Evolutionary conservation across 345 rosid species (phyloP).

Genomic region (Eucalyptus virginea): DNA sequence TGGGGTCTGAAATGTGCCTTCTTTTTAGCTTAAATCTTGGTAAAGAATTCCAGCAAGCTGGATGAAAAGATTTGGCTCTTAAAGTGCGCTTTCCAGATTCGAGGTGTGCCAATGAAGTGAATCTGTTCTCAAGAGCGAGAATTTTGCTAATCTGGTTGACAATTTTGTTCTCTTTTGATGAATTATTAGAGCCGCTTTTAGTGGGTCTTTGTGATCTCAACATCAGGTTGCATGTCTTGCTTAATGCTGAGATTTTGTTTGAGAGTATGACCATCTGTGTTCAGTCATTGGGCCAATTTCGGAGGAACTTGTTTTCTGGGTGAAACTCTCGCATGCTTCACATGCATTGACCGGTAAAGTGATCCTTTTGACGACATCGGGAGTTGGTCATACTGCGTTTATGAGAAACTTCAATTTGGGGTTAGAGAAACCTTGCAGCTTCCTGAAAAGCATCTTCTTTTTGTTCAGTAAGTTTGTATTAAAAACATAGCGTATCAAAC

Average conservation of each 20-base stretch:
- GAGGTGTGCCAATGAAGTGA: background rate
- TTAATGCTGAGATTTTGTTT: background rate
- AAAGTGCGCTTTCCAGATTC: background rate
- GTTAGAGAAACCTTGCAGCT: background rate
- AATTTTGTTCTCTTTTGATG: background rate
- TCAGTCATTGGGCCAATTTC: background rate
- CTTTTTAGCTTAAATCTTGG: background rate
- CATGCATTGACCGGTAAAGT: background rate
- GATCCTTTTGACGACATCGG: background rate
- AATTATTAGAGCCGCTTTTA: background rate
- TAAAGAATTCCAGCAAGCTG: background rate
- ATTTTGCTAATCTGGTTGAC: background rate
- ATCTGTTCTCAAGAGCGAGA: background rate
- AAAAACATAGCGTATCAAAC: background rate
- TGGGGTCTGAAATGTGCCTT: background rate
- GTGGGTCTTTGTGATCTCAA: background rate
- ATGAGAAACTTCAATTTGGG: background rate
- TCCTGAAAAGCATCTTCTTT: background rate
- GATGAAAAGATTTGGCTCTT: background rate
- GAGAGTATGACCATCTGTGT: background rate
- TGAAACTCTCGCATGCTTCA: background rate
- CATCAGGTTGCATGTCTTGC: background rate
- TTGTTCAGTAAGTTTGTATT: background rate
- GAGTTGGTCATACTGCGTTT: background rate
- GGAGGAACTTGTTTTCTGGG: background rate